Evolutionary conservation across 306 rosid genomes (phyloP), one percentile per base, ranked within the genome.

Genomic region (Luffa aegyptiaca): DNA sequence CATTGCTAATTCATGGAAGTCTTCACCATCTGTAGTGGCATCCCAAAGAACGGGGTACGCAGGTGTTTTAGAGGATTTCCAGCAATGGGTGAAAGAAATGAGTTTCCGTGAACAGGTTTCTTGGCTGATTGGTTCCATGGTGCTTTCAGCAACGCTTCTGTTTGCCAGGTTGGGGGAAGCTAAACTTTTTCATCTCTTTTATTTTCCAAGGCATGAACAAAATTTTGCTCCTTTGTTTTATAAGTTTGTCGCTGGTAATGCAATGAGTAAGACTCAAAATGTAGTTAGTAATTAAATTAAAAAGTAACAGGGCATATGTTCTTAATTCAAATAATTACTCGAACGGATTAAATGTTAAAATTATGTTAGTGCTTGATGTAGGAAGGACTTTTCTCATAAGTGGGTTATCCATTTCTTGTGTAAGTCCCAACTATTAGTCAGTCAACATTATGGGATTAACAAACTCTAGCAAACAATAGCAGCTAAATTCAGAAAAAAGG

Each of bases 71-170:
- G 87, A 88, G 74, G 93, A 88, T 68, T 85, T 95, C 87, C 90
- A 76, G 51, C 93, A 86, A 80, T 87, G 88, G 92, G 35, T 69
- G 57, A 85, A 75, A 84, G 81, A 83, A 76, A 90, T 91, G 96
- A 86, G 93, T 59, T 89, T 89, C 51, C 83, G 61, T 20, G 96
- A 93, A 80, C 86, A 87, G 86, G 90, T 95, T 87, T 91, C 93
- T 48, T 95, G 99, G 99, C 97, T 97, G 44, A 88, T 95, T 4
- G 97, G 97, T 83, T 97, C 97, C 86, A 84, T 95, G 96, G 97
- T 93, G 78, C 91, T 93, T 80, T 91, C 97, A 2, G 93, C 99
- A 20, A 97, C 96, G 59, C 82, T 95, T 84, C 56, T 91, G 80
- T 86, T 85, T 86, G 80, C 88, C 61, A 92, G 98, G 98, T 95